phyloP scores from a whole-genome alignment of 1,139 yeast genomes.

The Taiozyma sp. region DNA sequence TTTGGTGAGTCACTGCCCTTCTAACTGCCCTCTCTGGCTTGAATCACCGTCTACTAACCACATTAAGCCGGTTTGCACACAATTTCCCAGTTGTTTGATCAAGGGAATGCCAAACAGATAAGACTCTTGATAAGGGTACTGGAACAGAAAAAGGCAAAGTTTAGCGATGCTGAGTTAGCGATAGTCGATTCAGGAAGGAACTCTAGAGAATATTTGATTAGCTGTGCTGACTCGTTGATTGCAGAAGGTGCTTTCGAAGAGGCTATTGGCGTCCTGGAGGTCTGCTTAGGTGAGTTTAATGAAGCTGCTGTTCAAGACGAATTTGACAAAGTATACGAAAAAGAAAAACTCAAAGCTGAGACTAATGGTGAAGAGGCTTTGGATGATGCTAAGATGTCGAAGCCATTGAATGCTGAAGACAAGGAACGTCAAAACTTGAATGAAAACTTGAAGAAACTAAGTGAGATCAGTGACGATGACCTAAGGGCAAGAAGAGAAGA shows the following conservation, averaged over 20 bases:
- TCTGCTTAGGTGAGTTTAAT: background rate
- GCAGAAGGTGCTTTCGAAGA: constrained; percentile 1
- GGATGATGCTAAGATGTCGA: background rate
- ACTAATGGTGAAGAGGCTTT: background rate
- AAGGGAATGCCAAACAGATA: background rate
- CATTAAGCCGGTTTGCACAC: background rate
- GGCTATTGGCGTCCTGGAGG: background rate
- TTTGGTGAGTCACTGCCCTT: background rate
- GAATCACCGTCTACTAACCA: background rate
- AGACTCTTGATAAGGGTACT: background rate
- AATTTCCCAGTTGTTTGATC: background rate
- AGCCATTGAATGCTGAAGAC: constrained; percentile 2
- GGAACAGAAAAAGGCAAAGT: background rate
- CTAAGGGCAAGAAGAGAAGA: constrained; percentile 2
- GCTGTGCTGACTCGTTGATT: constrained; percentile 1
- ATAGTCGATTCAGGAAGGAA: constrained; percentile 3
- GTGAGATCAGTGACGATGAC: constrained; percentile 10
- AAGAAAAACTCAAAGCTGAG: background rate
- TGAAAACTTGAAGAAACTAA: background rate
- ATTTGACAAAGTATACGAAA: background rate
- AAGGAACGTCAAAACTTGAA: constrained; percentile 8
- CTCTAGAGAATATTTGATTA: constrained; percentile 10
- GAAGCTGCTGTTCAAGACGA: background rate
- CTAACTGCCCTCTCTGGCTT: background rate
- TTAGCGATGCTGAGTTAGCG: background rate